Evolutionary conservation across 108 stramenopile species (phyloP).

Genomic region (Skeletonema costatum): DNA sequence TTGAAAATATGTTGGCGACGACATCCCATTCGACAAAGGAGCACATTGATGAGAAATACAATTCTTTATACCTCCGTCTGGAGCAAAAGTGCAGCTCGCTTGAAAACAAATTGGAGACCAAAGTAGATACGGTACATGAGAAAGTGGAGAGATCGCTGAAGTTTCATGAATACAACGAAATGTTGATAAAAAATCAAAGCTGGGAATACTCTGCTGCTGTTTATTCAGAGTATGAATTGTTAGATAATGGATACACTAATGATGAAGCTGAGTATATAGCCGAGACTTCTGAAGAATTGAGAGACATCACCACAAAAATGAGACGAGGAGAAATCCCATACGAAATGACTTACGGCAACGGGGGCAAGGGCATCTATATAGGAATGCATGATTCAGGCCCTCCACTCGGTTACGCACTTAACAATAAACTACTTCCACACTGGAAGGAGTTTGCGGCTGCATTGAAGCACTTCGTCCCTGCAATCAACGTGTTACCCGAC

Average conservation of each 20-base stretch:
- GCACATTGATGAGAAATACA: no score
- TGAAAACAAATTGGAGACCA: background rate
- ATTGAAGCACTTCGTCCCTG: background rate
- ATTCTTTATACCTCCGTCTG: no score
- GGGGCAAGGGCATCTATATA: background rate
- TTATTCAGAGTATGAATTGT: background rate
- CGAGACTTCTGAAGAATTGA: background rate
- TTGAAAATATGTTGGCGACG: background rate
- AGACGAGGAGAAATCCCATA: background rate
- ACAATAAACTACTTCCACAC: background rate
- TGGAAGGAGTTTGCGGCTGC: conserved; percentile 3
- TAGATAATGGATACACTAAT: background rate
- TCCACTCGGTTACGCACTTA: background rate
- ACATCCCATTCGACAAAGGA: background rate
- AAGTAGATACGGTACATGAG: background rate
- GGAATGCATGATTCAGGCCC: background rate
- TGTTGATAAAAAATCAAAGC: background rate
- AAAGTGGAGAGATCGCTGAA: background rate
- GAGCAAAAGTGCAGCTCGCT: background rate
- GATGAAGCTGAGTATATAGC: background rate
- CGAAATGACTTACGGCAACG: background rate
- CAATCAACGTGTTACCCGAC: background rate
- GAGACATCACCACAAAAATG: background rate
- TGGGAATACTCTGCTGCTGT: background rate
- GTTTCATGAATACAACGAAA: background rate